These are phyloP conservation scores for Cephaloascus albidus DNA, from an alignment of 805 yeast genomes.

Conservation along the genomic window DNA sequence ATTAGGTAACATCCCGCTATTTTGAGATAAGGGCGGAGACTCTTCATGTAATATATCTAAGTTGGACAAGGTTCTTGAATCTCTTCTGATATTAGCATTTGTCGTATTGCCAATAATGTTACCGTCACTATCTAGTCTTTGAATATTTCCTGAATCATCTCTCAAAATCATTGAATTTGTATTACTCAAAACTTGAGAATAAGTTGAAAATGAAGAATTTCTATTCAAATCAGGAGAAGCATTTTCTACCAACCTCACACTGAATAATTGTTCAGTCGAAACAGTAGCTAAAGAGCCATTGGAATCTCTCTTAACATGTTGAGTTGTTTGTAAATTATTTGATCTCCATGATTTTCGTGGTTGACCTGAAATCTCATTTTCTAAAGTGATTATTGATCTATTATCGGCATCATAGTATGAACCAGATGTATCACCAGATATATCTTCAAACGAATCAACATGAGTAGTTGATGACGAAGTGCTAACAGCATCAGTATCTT, in stretches of 20 bases:
- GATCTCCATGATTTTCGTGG: slow-evolving; percentile 56
- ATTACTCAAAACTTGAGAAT: slow-evolving; percentile 12
- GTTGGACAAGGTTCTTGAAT: neutral
- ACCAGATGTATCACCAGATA: slow-evolving; percentile 9
- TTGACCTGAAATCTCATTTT: slow-evolving; percentile 11
- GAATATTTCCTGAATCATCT: slow-evolving; percentile 26
- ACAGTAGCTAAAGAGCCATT: slow-evolving; percentile 73
- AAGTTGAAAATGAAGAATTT: slow-evolving; percentile 19
- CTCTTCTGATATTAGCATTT: slow-evolving; percentile 1
- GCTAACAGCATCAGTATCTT: slow-evolving; percentile 17
- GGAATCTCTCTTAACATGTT: slow-evolving; percentile 42
- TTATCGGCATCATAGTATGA: slow-evolving; percentile 3
- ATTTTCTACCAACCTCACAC: slow-evolving; percentile 69
- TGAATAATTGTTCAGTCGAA: slow-evolving; percentile 73
- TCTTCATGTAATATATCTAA: slow-evolving; percentile 22
- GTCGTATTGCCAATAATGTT: slow-evolving; percentile 20
- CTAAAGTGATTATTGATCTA: slow-evolving; percentile 1
- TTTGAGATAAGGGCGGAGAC: neutral
- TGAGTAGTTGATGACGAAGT: slow-evolving; percentile 45
- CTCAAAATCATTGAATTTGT: slow-evolving; percentile 14
- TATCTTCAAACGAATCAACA: slow-evolving; percentile 25
- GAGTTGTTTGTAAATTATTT: slow-evolving; percentile 20
- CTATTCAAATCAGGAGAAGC: slow-evolving; percentile 11
- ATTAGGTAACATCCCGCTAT: neutral
- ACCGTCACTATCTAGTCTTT: slow-evolving; percentile 35